These are phyloP conservation scores for Thelephora aurantiotincta DNA, from an alignment of 768 basidiomycete species.

Conservation along the genomic window DNA sequence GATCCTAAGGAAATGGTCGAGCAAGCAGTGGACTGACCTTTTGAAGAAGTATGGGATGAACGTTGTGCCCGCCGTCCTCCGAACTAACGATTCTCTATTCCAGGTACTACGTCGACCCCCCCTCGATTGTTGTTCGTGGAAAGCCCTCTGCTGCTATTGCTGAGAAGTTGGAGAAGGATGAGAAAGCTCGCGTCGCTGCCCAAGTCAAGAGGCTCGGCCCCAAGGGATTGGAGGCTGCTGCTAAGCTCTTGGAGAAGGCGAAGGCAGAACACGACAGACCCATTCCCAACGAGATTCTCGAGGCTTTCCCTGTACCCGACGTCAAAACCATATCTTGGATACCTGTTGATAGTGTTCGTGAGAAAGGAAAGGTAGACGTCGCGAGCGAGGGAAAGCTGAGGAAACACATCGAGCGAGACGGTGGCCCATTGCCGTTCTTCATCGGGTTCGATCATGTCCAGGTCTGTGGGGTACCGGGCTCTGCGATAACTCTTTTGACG, in stretches of 20 bases:
- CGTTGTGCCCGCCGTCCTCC: not conserved
- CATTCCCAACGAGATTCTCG: constrained; percentile 72
- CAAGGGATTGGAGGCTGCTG: constrained; percentile 63
- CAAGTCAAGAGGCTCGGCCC: constrained; percentile 64
- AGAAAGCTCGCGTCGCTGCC: constrained; percentile 59
- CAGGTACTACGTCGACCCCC: constrained; percentile 70
- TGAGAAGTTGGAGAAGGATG: constrained; percentile 65
- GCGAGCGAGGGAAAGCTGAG: constrained; percentile 31
- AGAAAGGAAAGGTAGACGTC: constrained; percentile 28
- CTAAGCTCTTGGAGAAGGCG: constrained; percentile 57
- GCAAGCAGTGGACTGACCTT: constrained; percentile 61
- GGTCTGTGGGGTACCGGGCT: constrained; percentile 23
- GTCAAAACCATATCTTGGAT: constrained; percentile 92
- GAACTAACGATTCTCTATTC: not conserved
- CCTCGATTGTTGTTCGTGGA: constrained; percentile 66
- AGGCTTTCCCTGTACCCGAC: constrained; percentile 80
- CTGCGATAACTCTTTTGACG: not conserved
- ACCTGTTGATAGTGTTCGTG: constrained; percentile 52
- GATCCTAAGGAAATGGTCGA: constrained; percentile 55
- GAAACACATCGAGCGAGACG: constrained; percentile 55
- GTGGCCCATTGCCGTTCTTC: constrained; percentile 64
- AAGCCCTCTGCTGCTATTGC: constrained; percentile 80
- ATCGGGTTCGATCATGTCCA: constrained; percentile 90
- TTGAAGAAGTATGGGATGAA: constrained; percentile 47
- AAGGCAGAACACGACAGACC: constrained; percentile 76